These are phyloP conservation scores for Salix dunnii DNA, from an alignment of 345 rosid genomes.

Conservation along the genomic window DNA sequence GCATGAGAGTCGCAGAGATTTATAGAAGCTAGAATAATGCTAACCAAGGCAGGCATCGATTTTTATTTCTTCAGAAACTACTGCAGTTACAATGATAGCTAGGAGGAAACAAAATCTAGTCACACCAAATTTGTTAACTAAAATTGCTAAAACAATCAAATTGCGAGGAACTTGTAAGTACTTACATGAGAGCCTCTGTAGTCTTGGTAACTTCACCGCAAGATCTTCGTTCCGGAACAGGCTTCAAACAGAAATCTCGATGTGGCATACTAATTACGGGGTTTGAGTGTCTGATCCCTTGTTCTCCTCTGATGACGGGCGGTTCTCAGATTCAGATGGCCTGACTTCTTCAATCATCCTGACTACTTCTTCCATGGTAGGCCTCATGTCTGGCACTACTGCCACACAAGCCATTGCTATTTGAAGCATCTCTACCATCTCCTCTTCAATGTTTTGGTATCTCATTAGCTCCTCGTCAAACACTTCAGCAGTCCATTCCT, in stretches of 20 bases:
- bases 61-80: background rate
- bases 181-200: background rate
- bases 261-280: constrained; percentile 1
- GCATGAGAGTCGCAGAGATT: too few relatives aligned
- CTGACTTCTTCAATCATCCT: constrained; percentile 76
- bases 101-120: background rate
- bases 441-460: constrained; percentile 69
- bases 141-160: constrained; percentile 18
- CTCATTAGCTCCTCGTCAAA: constrained; percentile 74
- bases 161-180: background rate
- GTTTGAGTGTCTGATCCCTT: constrained; percentile 21
- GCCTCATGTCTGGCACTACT: constrained; percentile 63
- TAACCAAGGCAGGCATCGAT: too few relatives aligned
- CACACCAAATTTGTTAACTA: constrained; percentile 1
- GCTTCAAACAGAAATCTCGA: background rate
- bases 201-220: background rate
- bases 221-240: constrained; percentile 1
- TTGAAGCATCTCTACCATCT: constrained; percentile 92
- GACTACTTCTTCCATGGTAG: constrained; percentile 69
- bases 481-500: constrained; percentile 95
- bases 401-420: constrained; percentile 85
- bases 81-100: background rate
- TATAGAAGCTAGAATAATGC: too few relatives aligned
- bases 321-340: constrained; percentile 53
- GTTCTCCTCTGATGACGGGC: constrained; percentile 48